Evolutionary conservation across 108 stramenopile genomes (phyloP), one percentile per base, ranked within the genome.

Genomic region (Craspedostauros australis): DNA sequence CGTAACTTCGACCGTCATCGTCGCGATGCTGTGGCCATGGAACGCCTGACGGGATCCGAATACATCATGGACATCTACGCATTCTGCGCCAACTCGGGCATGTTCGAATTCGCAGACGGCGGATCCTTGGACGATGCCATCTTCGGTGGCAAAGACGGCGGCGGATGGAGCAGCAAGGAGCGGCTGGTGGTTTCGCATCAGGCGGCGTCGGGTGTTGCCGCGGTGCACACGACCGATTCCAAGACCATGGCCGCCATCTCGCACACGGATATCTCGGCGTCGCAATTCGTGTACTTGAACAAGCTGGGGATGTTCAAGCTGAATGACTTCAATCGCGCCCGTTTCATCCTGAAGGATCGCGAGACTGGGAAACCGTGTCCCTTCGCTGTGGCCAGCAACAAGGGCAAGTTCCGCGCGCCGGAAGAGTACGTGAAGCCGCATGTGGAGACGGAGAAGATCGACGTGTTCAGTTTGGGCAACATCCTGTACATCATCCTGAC

Each of bases 381-480:
- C 1, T 80, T 64, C 33, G n/a, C 25, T 19, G 67, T 80, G 5
- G 71, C 67, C 6, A 68, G 47, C 30, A 78, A 80, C 46, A 70
- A 76, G 34, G 88, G 79, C 12, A 68, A 66, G 53, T 50, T 50
- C 29, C 78, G 83, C 56, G 58, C 80, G 39, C 86, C 86, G 5
- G 86, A 87, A 59, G 86, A 87, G 46, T 87, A 80, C 51, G 31
- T 20, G 19, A 78, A 78, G 27, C n/a, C n/a, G n/a, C 50, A 78
- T 41, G 56, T 20, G 15, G 59, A 86, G 63, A 66, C 73, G 3
- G 84, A 81, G 57, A 82, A 73, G 65, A 34, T 85, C 1, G 88
- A 89, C 57, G 53, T 89, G 2, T 89, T 73, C 66, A 72, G 70
- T 31, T 54, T 89, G 52, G 88, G 88, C 33, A 89, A 85, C 45